Base-by-base conservation (phyloP, 2,329 filamentous ascomycete species). In the Ophiostoma pallidulum region DNA sequence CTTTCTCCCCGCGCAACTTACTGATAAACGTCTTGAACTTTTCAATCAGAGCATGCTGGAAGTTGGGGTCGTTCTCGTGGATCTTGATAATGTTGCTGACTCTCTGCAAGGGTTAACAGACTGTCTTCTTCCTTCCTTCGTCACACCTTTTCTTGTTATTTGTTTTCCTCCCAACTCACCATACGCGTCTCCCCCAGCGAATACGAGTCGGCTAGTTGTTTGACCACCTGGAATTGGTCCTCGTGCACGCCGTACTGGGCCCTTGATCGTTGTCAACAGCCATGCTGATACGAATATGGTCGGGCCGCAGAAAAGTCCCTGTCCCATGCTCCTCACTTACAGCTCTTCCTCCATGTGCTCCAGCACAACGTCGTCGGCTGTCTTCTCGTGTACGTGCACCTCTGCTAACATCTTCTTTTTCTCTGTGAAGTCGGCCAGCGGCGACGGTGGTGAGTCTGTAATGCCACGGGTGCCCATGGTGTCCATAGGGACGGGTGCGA, bases 51-150 rank as follows among this genome's bases (percentile, higher is more conserved):
- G 59, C 54, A 16, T 61, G 58, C 0, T 67, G 67, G 46, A 73
- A 73, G 58, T 73, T 73, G 28, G 68, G 70, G 42, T 73, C 71
- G 22, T 64, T 58, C 37, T 67, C 61, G 51, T 72, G 65, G 19
- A 71, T 64, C 20, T 44, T 37, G 10, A 49, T 19, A n/a, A 33
- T 40, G 19, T 39, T 24, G 41, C 20, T 28, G 20, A 49, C 29
- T 12, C 47, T 36, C 42, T 45, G 24, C 4, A 28, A 5, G 24
- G 5, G 5, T 28, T 28, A 28, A 10, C 10, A 10, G 10, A 28
- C 10, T n/a, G n/a, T n/a, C n/a, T n/a, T n/a, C n/a, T n/a, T n/a
- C n/a, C n/a, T n/a, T n/a, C n/a, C n/a, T n/a, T n/a, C n/a, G n/a
- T n/a, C n/a, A 10, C 24, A 6, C 24, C 6, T 5, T 28, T 10